Evolutionary conservation across 2,329 filamentous ascomycete species (phyloP).

Genomic region (Drechslerella dactyloides): DNA sequence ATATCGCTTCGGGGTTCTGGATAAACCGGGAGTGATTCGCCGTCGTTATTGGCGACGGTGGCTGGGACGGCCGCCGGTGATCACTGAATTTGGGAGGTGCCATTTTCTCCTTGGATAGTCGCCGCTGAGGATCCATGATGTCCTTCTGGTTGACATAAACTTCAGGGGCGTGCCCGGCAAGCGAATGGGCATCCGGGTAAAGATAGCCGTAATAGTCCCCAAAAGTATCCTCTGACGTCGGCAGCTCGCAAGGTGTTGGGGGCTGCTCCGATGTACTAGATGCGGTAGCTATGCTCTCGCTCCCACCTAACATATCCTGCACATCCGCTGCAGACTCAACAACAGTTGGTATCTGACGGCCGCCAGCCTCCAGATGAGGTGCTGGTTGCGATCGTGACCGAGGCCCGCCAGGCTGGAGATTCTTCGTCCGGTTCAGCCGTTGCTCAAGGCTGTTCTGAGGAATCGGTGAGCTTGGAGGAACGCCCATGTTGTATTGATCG

Average conservation of each 20-base stretch:
- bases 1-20: slow-evolving; percentile 53
- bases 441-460: slow-evolving; percentile 41
- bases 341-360: slow-evolving; percentile 32
- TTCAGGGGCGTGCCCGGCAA: slow-evolving; percentile 46
- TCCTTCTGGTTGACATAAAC: slow-evolving; percentile 54
- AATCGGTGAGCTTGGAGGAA: slow-evolving; percentile 18
- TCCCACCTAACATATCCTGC: slow-evolving; percentile 28
- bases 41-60: slow-evolving; percentile 47
- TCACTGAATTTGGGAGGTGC: slow-evolving; percentile 52
- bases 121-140: slow-evolving; percentile 53
- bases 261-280: slow-evolving; percentile 48
- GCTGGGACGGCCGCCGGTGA: slow-evolving; percentile 51
- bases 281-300: slow-evolving; percentile 41
- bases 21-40: slow-evolving; percentile 35
- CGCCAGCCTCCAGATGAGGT: slow-evolving; percentile 35
- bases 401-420: slow-evolving; percentile 46
- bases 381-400: slow-evolving; percentile 43
- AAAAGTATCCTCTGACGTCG: slow-evolving; percentile 33
- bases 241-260: slow-evolving; percentile 33
- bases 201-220: slow-evolving; percentile 49
- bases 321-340: slow-evolving; percentile 33
- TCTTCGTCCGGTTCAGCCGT: slow-evolving; percentile 44
- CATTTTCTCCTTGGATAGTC: slow-evolving; percentile 53
- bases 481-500: slow-evolving; percentile 28
- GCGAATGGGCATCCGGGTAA: slow-evolving; percentile 49